These are phyloP conservation scores for Endocalyx cinctus DNA, from an alignment of 2,329 filamentous ascomycete genomes.

Conservation along the genomic window DNA sequence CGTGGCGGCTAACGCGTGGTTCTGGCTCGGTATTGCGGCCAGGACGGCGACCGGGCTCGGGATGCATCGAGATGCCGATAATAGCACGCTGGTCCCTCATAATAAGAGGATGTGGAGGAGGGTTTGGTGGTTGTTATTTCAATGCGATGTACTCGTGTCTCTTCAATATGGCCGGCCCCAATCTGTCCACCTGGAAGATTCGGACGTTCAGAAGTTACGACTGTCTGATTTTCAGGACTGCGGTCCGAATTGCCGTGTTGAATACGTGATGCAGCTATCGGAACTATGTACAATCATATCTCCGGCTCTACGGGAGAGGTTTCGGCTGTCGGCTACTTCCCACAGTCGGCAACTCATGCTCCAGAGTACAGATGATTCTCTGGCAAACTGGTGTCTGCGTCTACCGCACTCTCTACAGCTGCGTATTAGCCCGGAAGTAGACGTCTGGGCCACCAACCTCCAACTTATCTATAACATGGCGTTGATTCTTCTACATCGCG, in stretches of 20 bases:
- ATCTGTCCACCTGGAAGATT: conserved; percentile 6
- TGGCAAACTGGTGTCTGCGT: conserved; percentile 12
- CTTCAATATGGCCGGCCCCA: conserved; percentile 16
- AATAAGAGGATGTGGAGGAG: conserved; percentile 33
- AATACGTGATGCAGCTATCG: conserved; percentile 6
- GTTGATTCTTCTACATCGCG: conserved; percentile 9
- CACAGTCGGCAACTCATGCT: conserved; percentile 3
- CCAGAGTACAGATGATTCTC: conserved; percentile 9
- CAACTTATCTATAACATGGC: conserved; percentile 12
- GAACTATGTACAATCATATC: conserved; percentile 6
- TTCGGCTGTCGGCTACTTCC: conserved; percentile 1
- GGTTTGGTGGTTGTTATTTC: conserved; percentile 37
- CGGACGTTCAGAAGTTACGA: conserved; percentile 4
- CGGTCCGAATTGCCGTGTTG: conserved; percentile 1
- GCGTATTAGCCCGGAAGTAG: neutral
- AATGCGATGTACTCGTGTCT: conserved; percentile 33
- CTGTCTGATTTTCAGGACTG: conserved; percentile 7
- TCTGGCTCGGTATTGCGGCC: conserved; percentile 48
- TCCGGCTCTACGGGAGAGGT: conserved; percentile 6
- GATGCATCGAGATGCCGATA: conserved; percentile 40
- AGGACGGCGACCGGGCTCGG: conserved; percentile 49
- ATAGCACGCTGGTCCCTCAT: conserved; percentile 21
- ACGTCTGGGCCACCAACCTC: conserved; percentile 8
- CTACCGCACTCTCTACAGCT: conserved; percentile 6
- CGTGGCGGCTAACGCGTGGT: conserved; percentile 47